A percentile compares a stretch with the other conserved stretches of the same genome.
phyloP scores from a whole-genome alignment of 768 basidiomycete species.

The Leucosporidium scottii region DNA sequence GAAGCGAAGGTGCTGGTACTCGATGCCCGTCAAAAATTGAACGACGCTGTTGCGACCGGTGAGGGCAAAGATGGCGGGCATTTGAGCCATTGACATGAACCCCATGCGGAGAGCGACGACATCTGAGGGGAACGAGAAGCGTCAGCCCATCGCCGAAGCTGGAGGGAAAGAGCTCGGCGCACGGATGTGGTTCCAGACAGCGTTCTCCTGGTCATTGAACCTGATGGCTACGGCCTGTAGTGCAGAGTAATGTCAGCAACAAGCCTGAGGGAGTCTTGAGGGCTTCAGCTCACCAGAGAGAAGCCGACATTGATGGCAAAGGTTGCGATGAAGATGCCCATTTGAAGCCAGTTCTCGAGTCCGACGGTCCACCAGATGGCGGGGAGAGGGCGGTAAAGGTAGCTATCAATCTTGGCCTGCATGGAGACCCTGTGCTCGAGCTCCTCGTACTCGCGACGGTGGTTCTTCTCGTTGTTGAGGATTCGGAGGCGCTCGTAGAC shows the following conservation, averaged over 20 bases:
- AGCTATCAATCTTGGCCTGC: background rate
- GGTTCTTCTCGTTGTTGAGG: no score
- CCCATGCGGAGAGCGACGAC: constrained; percentile 27
- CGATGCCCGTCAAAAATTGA: constrained; percentile 27
- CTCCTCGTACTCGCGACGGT: no score
- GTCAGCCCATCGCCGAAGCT: no score
- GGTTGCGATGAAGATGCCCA: constrained; percentile 17
- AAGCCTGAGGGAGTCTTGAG: background rate
- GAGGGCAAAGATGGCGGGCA: constrained; percentile 23
- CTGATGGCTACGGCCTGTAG: background rate
- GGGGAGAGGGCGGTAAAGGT: background rate
- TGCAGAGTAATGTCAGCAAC: background rate
- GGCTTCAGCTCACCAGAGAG: constrained; percentile 10
- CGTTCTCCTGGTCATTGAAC: background rate
- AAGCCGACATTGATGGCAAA: constrained; percentile 24
- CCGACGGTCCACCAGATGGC: constrained; percentile 4
- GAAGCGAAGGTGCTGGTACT: constrained; percentile 23
- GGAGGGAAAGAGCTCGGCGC: no score
- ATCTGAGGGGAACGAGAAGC: background rate
- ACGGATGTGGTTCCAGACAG: constrained; percentile 11
- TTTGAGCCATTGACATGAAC: constrained; percentile 26
- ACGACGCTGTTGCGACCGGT: constrained; percentile 30
- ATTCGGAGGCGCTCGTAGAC: no score
- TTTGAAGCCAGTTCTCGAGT: constrained; percentile 19
- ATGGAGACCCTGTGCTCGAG: background rate